Evolutionary conservation across 1,284 basidiomycete genomes (phyloP).

Genomic region (Farysia itapuensis): DNA sequence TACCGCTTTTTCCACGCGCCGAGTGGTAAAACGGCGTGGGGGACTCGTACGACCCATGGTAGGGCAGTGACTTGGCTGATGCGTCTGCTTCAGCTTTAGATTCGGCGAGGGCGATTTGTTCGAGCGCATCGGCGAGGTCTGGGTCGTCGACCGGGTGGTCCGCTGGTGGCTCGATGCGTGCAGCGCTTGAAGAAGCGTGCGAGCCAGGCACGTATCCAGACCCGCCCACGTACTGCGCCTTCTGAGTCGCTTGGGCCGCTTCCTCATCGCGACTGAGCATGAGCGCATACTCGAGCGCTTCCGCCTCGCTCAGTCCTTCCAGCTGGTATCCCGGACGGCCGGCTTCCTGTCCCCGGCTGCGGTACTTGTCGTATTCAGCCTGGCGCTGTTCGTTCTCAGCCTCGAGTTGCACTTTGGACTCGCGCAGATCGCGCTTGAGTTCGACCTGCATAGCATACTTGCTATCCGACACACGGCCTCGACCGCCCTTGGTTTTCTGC

Average conservation of each 20-base stretch:
- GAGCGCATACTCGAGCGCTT: conserved; percentile 77
- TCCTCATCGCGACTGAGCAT: conserved; percentile 84
- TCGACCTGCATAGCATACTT: conserved; percentile 41
- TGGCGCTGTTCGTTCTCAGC: conserved; percentile 70
- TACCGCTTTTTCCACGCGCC: background rate
- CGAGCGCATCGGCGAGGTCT: conserved; percentile 40
- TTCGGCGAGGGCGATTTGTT: conserved; percentile 45
- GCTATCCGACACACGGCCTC: conserved; percentile 13
- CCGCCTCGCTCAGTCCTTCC: conserved; percentile 72
- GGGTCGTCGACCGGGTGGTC: conserved; percentile 23
- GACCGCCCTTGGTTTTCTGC: conserved; percentile 5
- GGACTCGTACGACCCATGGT: background rate
- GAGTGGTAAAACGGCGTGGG: conserved; percentile 10
- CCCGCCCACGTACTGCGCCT: conserved; percentile 10
- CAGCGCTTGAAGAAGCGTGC: conserved; percentile 9
- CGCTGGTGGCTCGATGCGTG: conserved; percentile 7
- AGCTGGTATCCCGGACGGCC: conserved; percentile 66
- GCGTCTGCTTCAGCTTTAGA: conserved; percentile 20
- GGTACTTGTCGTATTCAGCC: conserved; percentile 64
- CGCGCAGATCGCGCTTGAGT: conserved; percentile 50
- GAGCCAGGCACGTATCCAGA: conserved; percentile 19
- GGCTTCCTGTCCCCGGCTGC: conserved; percentile 57
- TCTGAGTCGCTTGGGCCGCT: conserved; percentile 42
- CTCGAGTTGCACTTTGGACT: conserved; percentile 60
- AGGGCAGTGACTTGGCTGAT: background rate